These are phyloP conservation scores for Fusarium illudens DNA, from an alignment of 2,329 filamentous ascomycete genomes.

Conservation along the genomic window DNA sequence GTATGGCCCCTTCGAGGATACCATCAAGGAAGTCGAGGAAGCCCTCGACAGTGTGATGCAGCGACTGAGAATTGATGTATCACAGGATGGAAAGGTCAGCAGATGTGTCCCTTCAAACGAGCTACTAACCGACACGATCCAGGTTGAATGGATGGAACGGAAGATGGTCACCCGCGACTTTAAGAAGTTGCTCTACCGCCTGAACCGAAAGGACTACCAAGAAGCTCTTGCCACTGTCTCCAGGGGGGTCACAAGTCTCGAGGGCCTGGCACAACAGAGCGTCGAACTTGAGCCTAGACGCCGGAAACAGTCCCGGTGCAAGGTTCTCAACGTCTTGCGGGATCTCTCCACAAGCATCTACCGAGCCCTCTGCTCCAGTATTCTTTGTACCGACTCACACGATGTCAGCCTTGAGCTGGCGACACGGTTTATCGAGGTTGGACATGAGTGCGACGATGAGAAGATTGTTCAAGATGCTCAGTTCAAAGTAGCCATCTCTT, in stretches of 20 bases:
- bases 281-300: slow-evolving; percentile 9
- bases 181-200: slow-evolving; percentile 4
- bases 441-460: not conserved
- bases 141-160: slow-evolving; percentile 10
- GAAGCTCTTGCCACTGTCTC: not conserved
- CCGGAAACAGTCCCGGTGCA: slow-evolving; percentile 11
- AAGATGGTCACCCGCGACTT: slow-evolving; percentile 2
- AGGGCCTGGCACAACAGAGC: not conserved
- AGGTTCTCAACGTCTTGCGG: slow-evolving; percentile 7
- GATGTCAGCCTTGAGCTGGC: slow-evolving; percentile 7
- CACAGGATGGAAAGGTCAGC: slow-evolving; percentile 1
- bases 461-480: not conserved
- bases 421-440: not conserved
- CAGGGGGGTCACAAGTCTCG: not conserved
- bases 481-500: slow-evolving; percentile 16
- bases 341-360: slow-evolving; percentile 19
- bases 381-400: slow-evolving; percentile 5
- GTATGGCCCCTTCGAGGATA: slow-evolving; percentile 35
- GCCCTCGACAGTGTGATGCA: slow-evolving; percentile 33
- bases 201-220: slow-evolving; percentile 17
- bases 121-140: rapidly evolving
- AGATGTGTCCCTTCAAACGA: rapidly evolving
- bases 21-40: slow-evolving; percentile 32
- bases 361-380: slow-evolving; percentile 15
- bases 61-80: not conserved